Evolutionary conservation across 2,329 filamentous ascomycete species (phyloP).

Genomic region (Tolypocladium guangdongense): DNA sequence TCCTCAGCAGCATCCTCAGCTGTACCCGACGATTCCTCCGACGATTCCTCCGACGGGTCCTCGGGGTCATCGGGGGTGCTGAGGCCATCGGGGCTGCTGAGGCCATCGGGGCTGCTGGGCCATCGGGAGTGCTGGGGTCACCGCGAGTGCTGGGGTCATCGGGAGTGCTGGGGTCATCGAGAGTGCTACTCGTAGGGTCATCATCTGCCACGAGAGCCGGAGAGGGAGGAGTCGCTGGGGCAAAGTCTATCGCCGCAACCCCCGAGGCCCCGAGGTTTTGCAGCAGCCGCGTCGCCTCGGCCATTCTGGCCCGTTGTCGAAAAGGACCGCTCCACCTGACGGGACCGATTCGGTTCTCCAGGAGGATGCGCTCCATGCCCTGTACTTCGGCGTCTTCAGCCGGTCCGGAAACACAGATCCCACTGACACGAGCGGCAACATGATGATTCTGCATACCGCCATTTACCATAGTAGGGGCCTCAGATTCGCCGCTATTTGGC

Average conservation of each 20-base stretch:
- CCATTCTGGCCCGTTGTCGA: background rate
- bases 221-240: background rate
- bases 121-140: background rate
- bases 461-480: background rate
- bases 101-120: background rate
- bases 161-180: no score
- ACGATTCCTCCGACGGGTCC: background rate
- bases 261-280: background rate
- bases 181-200: no score
- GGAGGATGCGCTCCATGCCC: background rate
- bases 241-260: slow-evolving; percentile 4
- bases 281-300: background rate
- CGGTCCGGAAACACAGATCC: background rate
- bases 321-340: no score
- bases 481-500: background rate
- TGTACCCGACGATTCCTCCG: no score
- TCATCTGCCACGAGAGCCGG: no score
- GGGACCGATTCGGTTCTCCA: no score
- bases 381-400: background rate
- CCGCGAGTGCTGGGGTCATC: background rate
- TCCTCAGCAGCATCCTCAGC: background rate
- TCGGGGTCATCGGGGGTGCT: background rate
- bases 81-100: background rate
- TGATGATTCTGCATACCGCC: background rate
- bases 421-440: background rate